phyloP scores from a whole-genome alignment of 345 rosid genomes.

The Noccaea caerulescens region DNA sequence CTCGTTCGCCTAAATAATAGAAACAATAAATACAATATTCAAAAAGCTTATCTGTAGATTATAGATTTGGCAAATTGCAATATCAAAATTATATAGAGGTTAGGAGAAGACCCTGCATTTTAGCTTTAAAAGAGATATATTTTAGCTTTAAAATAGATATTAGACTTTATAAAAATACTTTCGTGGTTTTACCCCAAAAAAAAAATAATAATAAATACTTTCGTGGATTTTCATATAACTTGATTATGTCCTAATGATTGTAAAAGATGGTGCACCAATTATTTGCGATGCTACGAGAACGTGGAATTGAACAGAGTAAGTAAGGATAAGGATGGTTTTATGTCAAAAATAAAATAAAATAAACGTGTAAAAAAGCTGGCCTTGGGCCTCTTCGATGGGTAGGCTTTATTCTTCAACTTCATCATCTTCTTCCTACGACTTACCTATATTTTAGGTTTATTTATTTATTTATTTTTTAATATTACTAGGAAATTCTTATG shows the following conservation, averaged over 20 bases:
- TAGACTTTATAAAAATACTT: too few species aligned
- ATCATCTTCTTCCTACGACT: slow-evolving; percentile 38
- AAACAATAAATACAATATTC: not conserved
- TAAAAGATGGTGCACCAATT: slow-evolving; percentile 41
- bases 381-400: slow-evolving; percentile 35
- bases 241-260: slow-evolving; percentile 25
- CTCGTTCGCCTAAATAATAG: too few species aligned
- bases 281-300: slow-evolving; percentile 40
- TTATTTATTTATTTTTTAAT: too few species aligned
- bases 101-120: slow-evolving; percentile 9
- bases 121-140: not conserved
- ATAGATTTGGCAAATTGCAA: not conserved
- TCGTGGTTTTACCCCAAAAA: too few species aligned
- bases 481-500: too few species aligned
- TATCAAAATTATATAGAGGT: slow-evolving; percentile 1
- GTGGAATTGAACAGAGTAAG: slow-evolving; percentile 33
- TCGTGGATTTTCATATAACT: not conserved
- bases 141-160: not conserved
- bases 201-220: too few species aligned
- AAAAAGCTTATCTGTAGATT: not conserved
- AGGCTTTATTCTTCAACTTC: slow-evolving; percentile 39
- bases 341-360: slow-evolving; percentile 6
- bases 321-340: slow-evolving; percentile 38
- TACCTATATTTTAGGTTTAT: not conserved
- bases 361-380: slow-evolving; percentile 40